Base-by-base conservation (phyloP, 768 basidiomycete species). In the Thelephora ganbajun region DNA sequence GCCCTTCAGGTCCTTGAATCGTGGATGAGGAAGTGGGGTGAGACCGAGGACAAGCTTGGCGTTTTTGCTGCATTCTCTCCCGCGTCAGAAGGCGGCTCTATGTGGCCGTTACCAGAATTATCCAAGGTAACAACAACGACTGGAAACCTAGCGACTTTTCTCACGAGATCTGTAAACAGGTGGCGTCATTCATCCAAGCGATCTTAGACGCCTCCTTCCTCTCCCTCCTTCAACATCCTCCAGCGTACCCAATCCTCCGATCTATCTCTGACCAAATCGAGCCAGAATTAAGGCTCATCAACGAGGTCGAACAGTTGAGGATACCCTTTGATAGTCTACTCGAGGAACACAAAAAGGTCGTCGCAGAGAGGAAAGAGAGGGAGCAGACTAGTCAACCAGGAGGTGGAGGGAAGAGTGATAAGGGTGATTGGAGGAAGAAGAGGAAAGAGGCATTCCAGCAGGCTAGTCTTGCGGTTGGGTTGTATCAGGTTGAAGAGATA, bases 151-250 rank as follows among this genome's bases (percentile, higher is more conserved):
- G 33, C 33, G 14, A 20, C 44, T 19, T n/a, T 9, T 41, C 39
- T 41, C 16, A 41, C 22, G 22, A 14, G 16, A 9, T 14, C 9
- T 37, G 36, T 14, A n/a, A 20, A 13, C 57, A 85, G 81, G 63
- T 79, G 46, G 59, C 80, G 19, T 52, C 59, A 0, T 82, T 88
- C 65, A 57, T 82, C 6, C 79, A 83, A 62, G 65, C 69, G 5
- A 59, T 87, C 47, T 68, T 90, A 22, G 87, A 90, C 60, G 72
- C 84, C 0, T 79, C 75, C 11, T 85, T 84, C 58, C 68, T 88
- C 42, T 63, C 70, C 0, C 67, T 90, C 18, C 66, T 89, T 11
- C 77, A 81, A 50, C 69, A 86, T 56, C 60, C 71, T 12, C 77
- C 79, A 0, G 69, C 80, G 4, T 76, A 84, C 54, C 54, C 57